phyloP scores from a whole-genome alignment of 441 rosid genomes.

The Brassica balearica region DNA sequence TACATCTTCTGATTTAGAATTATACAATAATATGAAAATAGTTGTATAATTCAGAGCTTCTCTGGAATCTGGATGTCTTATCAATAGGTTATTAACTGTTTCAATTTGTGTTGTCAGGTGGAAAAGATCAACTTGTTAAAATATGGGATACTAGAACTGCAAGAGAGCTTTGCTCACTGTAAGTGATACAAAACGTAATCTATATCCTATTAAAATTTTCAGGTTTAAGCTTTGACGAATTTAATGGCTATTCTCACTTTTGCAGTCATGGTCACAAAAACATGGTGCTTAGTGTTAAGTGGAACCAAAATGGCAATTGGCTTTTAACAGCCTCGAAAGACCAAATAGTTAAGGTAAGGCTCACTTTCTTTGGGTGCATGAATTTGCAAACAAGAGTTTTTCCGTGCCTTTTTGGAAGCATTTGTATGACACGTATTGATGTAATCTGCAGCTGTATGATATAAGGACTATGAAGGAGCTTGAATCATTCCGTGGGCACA shows the following conservation, averaged over 20 bases:
- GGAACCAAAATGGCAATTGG: constrained; percentile 99
- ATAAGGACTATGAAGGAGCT: constrained; percentile 99
- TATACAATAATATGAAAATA: background rate
- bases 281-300: constrained; percentile 92
- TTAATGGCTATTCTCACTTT: constrained; percentile 38
- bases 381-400: background rate
- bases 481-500: constrained; percentile 97
- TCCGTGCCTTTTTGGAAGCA: constrained; percentile 17
- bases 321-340: constrained; percentile 92
- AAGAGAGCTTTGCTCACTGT: constrained; percentile 95
- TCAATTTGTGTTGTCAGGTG: constrained; percentile 61
- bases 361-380: constrained; percentile 19
- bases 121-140: constrained; percentile 95
- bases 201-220: background rate
- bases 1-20: constrained; percentile 38
- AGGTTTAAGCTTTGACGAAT: constrained; percentile 8
- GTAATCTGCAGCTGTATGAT: constrained; percentile 80
- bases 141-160: constrained; percentile 97
- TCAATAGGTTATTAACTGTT: constrained; percentile 21
- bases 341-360: constrained; percentile 85
- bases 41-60: constrained; percentile 25
- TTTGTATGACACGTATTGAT: constrained; percentile 26
- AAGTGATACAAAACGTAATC: constrained; percentile 49
- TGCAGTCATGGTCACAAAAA: constrained; percentile 98
- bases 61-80: too few species aligned